Percentiles rank a stretch among this genome's conserved stretches.
Evolutionary conservation across 176 grass and related monocot species (phyloP).

Genomic region (Bothriochloa decipiens): DNA sequence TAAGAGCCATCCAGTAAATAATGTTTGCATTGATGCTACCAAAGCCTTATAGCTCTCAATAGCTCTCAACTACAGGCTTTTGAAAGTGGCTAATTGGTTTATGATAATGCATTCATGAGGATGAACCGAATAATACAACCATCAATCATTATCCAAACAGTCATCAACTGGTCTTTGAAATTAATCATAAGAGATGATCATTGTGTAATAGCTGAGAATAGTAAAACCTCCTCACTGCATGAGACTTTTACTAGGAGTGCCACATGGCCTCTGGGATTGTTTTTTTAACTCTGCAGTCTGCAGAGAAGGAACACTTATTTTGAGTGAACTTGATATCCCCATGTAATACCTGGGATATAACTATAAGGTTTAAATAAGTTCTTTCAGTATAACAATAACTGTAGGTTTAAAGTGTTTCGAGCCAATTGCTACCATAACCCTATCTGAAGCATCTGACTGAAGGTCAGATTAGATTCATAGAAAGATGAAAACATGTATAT

Average conservation of each 20-base stretch:
- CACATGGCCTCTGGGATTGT: not conserved
- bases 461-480: not conserved
- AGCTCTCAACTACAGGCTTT: conserved; percentile 11
- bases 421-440: not conserved
- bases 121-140: conserved; percentile 19
- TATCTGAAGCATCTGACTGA: conserved; percentile 6
- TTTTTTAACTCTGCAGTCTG: not conserved
- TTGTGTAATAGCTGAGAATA: not conserved
- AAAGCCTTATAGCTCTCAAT: conserved; percentile 7
- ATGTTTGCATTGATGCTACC: not conserved
- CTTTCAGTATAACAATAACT: not conserved
- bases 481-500: not conserved
- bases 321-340: not conserved
- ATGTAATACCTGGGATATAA: not conserved
- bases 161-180: conserved; percentile 9
- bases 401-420: not conserved
- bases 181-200: conserved; percentile 4
- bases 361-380: not conserved
- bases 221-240: not conserved
- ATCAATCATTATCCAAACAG: conserved; percentile 21
- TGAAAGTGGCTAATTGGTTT: not conserved
- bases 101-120: not conserved
- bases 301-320: not conserved
- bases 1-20: not conserved
- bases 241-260: not conserved